Conservation (phyloP, 306 rosid species). For the Pyrus bretschneideri region DNA sequence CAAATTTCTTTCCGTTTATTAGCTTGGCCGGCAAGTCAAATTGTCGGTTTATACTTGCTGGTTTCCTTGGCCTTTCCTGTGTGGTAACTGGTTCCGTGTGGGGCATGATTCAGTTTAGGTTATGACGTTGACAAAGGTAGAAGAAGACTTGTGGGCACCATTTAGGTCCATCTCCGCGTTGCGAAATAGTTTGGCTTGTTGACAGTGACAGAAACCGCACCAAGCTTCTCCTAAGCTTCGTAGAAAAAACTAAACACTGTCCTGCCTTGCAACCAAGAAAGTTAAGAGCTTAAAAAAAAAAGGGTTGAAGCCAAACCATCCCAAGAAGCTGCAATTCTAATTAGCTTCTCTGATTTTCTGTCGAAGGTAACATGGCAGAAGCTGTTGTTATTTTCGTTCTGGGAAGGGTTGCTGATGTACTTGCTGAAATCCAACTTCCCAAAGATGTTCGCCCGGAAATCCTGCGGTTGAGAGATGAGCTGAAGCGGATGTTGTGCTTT, state of each 20-base stretch:
- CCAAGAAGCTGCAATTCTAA: neutral
- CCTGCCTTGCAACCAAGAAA: neutral
- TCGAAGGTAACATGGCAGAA: neutral
- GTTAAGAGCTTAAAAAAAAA: neutral
- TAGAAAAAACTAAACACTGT: neutral
- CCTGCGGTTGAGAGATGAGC: conserved; percentile 22
- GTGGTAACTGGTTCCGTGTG: too few relatives aligned
- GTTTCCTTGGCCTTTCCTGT: too few relatives aligned
- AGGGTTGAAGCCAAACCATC: neutral
- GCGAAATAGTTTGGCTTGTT: neutral
- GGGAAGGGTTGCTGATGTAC: neutral
- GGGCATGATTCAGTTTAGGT: too few relatives aligned
- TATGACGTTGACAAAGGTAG: too few relatives aligned
- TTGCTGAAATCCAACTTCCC: conserved; percentile 22
- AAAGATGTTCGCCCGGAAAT: conserved; percentile 23
- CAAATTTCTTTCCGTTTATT: too few relatives aligned
- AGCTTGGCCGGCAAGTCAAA: too few relatives aligned
- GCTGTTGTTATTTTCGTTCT: neutral
- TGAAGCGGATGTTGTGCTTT: conserved; percentile 40
- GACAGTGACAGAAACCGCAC: neutral
- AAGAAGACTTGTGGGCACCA: too few relatives aligned
- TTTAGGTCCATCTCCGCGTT: too few relatives aligned
- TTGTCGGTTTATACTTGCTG: too few relatives aligned
- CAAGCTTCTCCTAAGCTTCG: neutral
- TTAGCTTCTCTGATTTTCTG: too few relatives aligned